Conservation (phyloP, 345 rosid genomes). For the Aethionema arabicum region DNA sequence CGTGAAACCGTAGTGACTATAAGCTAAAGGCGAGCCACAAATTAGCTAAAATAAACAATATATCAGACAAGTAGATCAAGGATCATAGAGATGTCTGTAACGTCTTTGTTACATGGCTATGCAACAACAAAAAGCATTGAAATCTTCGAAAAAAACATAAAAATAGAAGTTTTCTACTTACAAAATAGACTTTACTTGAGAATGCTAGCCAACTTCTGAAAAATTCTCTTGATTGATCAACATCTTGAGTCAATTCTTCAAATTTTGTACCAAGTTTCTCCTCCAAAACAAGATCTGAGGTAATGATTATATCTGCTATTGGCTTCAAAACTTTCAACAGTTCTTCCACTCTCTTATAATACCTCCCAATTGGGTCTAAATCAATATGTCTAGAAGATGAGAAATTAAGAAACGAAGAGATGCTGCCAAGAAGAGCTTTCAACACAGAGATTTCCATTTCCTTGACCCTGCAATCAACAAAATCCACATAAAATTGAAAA, state of each 20-base stretch:
- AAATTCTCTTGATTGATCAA: conserved; percentile 64
- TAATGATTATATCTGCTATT: conserved; percentile 54
- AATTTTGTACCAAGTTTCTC: conserved; percentile 55
- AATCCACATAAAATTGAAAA: background rate
- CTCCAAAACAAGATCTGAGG: conserved; percentile 59
- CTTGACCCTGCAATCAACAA: conserved; percentile 42
- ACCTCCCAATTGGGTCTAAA: conserved; percentile 65
- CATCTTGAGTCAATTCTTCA: conserved; percentile 63
- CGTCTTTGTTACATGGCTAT: background rate
- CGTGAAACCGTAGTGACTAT: background rate
- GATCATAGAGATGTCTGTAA: conserved; percentile 10
- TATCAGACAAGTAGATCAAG: background rate
- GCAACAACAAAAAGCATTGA: background rate
- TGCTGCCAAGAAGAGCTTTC: conserved; percentile 59
- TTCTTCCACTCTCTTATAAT: conserved; percentile 73
- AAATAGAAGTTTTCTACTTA: conserved; percentile 40
- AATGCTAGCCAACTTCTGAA: conserved; percentile 73
- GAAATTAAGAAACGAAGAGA: conserved; percentile 61
- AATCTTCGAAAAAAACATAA: background rate
- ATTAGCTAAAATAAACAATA: conserved; percentile 9
- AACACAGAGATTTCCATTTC: conserved; percentile 73
- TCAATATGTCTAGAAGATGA: conserved; percentile 58
- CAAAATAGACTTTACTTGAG: conserved; percentile 80
- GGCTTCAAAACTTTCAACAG: conserved; percentile 75
- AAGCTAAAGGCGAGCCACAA: background rate